Evolutionary conservation across 768 basidiomycete species (phyloP), one percentile per base, ranked within the genome.

Genomic region (Mycena latifolia): DNA sequence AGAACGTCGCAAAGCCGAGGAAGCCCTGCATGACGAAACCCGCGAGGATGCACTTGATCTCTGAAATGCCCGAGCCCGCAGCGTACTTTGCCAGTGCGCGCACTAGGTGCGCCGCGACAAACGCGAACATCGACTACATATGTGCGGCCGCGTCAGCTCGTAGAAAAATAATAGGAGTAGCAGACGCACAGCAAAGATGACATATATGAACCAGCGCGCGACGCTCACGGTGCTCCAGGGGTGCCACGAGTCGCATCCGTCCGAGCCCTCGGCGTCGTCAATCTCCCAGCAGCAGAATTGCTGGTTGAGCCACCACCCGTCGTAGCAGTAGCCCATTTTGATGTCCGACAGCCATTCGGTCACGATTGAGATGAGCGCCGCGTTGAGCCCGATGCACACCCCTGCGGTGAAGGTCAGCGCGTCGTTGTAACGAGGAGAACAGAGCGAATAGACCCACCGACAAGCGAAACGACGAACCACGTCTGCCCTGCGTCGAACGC

Each of bases 261-360:
- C 91, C 20, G 88, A 85, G 69, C 91, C 92, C 48, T 91, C 91
- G 8, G 83, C 85, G 67, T 95, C 94, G 60, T 95, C 94, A 59
- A 98, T 90, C 75, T 98, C 98, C 91, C 96, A 96, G 75, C 98
- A 99, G 79, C 98, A 99, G 77, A 98, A 98, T 74, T 98, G 94
- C 72, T 95, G 91, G 77, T 96, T 98, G 60, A 99, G 77, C 97
- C 98, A 99, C 98, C 98, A 99, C 1, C 94, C 96, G 70, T 96
- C 94, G 5, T 88, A 85, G 79, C 98, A 99, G 74, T 98, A 98
- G 1, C 98, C 98, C 82, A 96, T 92, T 81, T 98, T 99, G 69
- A 99, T 89, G 77, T 99, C 97, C 3, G 96, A 95, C 25, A 99
- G 86, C 98, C 98, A 99, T 79, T 93, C 94, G 52, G 95, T 98